These are phyloP conservation scores for Xylona heveae DNA, from an alignment of 495 filamentous ascomycete species.

Conservation along the genomic window DNA sequence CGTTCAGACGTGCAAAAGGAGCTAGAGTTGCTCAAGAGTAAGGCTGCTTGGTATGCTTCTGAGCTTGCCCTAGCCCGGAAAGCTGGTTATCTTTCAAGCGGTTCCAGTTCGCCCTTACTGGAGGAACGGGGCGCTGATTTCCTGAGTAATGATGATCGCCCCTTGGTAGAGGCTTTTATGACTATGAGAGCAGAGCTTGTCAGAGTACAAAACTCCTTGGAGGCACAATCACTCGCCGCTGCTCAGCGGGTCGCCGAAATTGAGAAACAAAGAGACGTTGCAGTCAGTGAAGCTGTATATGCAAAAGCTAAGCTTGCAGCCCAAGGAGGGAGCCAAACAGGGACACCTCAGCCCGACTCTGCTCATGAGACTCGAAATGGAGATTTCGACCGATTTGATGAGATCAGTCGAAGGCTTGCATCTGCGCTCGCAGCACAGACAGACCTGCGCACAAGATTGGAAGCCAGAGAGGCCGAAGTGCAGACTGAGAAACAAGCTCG, in stretches of 20 bases:
- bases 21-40: slow-evolving; percentile 57
- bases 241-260: slow-evolving; percentile 81
- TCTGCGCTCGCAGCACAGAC: slow-evolving; percentile 53
- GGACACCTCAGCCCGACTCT: slow-evolving; percentile 48
- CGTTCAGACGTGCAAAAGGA: slow-evolving; percentile 57
- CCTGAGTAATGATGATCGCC: slow-evolving; percentile 76
- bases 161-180: slow-evolving; percentile 79
- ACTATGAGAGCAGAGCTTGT: slow-evolving; percentile 70
- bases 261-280: slow-evolving; percentile 80
- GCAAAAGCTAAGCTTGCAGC: slow-evolving; percentile 84
- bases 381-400: slow-evolving; percentile 40
- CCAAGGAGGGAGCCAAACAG: slow-evolving; percentile 45
- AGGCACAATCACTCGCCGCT: slow-evolving; percentile 62
- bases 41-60: slow-evolving; percentile 93
- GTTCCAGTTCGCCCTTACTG: slow-evolving; percentile 47
- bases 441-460: slow-evolving; percentile 49
- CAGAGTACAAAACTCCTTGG: slow-evolving; percentile 69
- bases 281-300: slow-evolving; percentile 81
- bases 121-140: slow-evolving; percentile 56
- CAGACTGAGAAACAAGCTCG: slow-evolving; percentile 60
- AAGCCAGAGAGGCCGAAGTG: slow-evolving; percentile 43
- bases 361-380: slow-evolving; percentile 34
- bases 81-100: slow-evolving; percentile 59
- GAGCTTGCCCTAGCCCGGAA: slow-evolving; percentile 80
- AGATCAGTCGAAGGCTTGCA: slow-evolving; percentile 68